Conservation (phyloP, 2,329 filamentous ascomycete genomes). For the Fusarium cyanostomum region DNA sequence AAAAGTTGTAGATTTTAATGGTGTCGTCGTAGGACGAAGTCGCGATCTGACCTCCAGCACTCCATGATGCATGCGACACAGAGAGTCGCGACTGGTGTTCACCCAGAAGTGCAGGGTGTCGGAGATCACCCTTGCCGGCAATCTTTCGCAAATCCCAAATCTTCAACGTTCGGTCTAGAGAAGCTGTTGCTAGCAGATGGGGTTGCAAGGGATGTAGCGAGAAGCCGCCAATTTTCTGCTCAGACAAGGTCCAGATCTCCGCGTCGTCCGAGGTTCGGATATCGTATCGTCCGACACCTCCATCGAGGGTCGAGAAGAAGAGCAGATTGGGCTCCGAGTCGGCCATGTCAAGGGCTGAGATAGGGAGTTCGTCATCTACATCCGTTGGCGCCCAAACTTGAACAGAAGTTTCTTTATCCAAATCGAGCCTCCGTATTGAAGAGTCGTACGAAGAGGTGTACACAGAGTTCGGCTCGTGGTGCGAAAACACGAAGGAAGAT, state of each 20-base stretch:
- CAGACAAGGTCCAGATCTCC: constrained; percentile 79
- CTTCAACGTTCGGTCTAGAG: constrained; percentile 86
- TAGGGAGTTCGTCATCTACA: constrained; percentile 74
- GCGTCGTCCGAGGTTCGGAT: constrained; percentile 67
- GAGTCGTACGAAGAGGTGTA: constrained; percentile 94
- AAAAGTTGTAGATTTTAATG: constrained; percentile 89
- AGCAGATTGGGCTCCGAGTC: constrained; percentile 75
- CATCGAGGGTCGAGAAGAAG: constrained; percentile 88
- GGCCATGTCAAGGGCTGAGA: constrained; percentile 86
- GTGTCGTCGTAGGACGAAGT: constrained; percentile 96
- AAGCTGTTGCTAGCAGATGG: constrained; percentile 88
- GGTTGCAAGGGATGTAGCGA: constrained; percentile 81
- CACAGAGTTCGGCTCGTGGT: constrained; percentile 76
- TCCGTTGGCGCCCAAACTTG: constrained; percentile 83
- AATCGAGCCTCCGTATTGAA: constrained; percentile 85
- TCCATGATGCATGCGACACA: constrained; percentile 94
- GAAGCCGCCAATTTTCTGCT: constrained; percentile 97
- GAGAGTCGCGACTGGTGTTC: constrained; percentile 85
- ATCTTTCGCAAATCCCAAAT: constrained; percentile 93
- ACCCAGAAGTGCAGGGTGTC: constrained; percentile 75
- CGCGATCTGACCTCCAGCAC: constrained; percentile 82
- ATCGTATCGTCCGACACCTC: constrained; percentile 83
- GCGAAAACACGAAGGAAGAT: constrained; percentile 81
- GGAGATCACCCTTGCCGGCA: constrained; percentile 66
- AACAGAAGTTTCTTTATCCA: constrained; percentile 79